These are phyloP conservation scores for Paraglomus occultum DNA, from an alignment of 192 early-diverging fungal genomes.

Conservation along the genomic window DNA sequence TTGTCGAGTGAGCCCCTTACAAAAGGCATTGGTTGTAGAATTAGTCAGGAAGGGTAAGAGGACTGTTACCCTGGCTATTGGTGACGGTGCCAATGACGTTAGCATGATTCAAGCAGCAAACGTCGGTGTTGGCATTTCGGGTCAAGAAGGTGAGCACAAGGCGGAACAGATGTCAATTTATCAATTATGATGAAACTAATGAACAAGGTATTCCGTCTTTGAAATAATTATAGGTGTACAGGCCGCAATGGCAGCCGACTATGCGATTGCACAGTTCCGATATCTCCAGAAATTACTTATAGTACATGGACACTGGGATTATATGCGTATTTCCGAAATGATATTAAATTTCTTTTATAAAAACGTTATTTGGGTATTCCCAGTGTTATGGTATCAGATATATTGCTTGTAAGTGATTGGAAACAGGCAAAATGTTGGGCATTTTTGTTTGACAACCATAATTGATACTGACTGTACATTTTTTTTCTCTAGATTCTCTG, in stretches of 20 bases:
- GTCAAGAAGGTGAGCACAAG: constrained; percentile 71
- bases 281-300: constrained; percentile 84
- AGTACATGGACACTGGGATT: constrained; percentile 92
- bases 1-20: constrained; percentile 89
- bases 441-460: not conserved
- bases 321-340: constrained; percentile 86
- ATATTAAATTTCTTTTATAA: constrained; percentile 97
- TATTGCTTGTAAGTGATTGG: constrained; percentile 65
- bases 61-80: constrained; percentile 67
- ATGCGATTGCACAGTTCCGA: constrained; percentile 88
- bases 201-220: not conserved
- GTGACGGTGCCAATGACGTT: constrained; percentile 88
- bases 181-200: constrained; percentile 18
- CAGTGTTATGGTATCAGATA: constrained; percentile 94
- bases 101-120: constrained; percentile 97
- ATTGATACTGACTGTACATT: constrained; percentile 3
- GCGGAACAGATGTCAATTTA: constrained; percentile 1
- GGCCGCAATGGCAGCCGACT: constrained; percentile 94
- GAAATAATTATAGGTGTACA: constrained; percentile 70
- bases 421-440: not conserved
- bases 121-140: constrained; percentile 75
- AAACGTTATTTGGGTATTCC: constrained; percentile 90
- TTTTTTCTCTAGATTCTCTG: constrained; percentile 58
- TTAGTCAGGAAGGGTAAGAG: constrained; percentile 76
- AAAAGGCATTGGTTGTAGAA: constrained; percentile 94